Evolutionary conservation across 1,284 basidiomycete genomes (phyloP).

Genomic region (Pisolithus thermaeus): DNA sequence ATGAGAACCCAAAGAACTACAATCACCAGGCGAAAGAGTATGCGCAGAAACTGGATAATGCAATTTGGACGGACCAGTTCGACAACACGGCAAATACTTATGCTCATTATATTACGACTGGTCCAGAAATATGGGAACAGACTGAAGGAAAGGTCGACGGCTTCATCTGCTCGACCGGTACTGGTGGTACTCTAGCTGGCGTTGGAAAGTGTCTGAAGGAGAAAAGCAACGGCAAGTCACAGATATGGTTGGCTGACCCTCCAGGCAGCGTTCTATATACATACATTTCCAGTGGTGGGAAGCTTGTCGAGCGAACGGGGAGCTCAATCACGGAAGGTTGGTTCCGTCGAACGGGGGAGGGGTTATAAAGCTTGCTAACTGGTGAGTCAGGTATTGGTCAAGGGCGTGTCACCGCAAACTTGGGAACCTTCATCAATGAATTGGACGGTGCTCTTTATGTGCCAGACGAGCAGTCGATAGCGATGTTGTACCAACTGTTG

Average conservation of each 20-base stretch:
- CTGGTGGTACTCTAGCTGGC: constrained; percentile 93
- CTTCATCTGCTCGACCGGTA: constrained; percentile 93
- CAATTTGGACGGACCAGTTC: constrained; percentile 99
- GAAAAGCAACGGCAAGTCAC: constrained; percentile 73
- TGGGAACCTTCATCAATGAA: constrained; percentile 78
- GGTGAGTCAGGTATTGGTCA: constrained; percentile 81
- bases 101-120: constrained; percentile 87
- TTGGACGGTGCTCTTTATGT: constrained; percentile 83
- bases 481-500: constrained; percentile 90
- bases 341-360: constrained; percentile 4
- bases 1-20: constrained; percentile 95
- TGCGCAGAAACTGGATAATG: constrained; percentile 79
- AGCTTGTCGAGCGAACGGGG: constrained; percentile 75
- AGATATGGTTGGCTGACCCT: constrained; percentile 95
- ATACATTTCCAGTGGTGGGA: constrained; percentile 79
- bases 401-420: constrained; percentile 93
- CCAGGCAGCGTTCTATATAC: constrained; percentile 91
- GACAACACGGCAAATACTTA: constrained; percentile 90
- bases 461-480: constrained; percentile 85
- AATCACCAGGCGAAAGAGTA: constrained; percentile 96
- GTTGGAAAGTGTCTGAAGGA: constrained; percentile 84
- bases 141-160: constrained; percentile 78
- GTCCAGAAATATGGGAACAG: constrained; percentile 97
- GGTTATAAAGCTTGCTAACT: constrained; percentile 1
- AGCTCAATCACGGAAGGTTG: constrained; percentile 95